Base-by-base conservation (phyloP, 73 alveolate genomes). In the Uronychia binucleata region DNA sequence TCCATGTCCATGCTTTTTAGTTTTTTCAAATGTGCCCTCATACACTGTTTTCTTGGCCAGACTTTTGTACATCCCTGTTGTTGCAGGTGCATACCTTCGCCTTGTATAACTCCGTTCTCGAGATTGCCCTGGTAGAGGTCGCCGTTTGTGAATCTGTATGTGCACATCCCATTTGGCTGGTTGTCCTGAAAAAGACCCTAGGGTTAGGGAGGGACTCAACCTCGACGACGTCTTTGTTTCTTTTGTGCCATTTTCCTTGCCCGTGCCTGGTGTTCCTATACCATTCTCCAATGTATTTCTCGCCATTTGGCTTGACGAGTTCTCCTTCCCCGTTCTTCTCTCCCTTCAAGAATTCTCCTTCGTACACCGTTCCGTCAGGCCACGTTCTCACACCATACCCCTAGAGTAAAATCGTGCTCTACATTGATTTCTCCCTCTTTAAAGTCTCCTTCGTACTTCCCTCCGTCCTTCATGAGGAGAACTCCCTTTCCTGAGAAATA, bases 281-380 rank as follows among this genome's bases (percentile, higher is more conserved):
- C 90, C 90, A 83, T 29, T 83, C 78, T 1, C 90, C 90, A 0
- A 31, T 31, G 33, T 83, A 83, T 31, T 78, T 28, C 67, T 83
- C 90, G 1, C 90, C 90, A 33, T 83, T 75, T 1, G 77, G 78
- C 30, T 74, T 83, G 26, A 59, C 46, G 1, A 74, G 77, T 30
- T 84, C 92, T 58, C 98, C 98, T 78, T 91, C 79, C 57, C 98
- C 98, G 81, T 95, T 82, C 77, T 85, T 85, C 59, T 90, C 92
- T 0, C 96, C 97, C 32, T 87, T 81, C 33, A 34, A 31, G 31
- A 88, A 93, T 31, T 88, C 79, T 0, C 98, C 98, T 60, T 85
- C 84, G 86, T 93, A 95, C 27, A 82, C 84, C 32, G 95, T 57
- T 0, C 96, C 97, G 85, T 95, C 97, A 28, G 88, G 86, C 87